Base-by-base conservation (phyloP, 2,329 filamentous ascomycete genomes). In the Chrysoporthe puriensis region DNA sequence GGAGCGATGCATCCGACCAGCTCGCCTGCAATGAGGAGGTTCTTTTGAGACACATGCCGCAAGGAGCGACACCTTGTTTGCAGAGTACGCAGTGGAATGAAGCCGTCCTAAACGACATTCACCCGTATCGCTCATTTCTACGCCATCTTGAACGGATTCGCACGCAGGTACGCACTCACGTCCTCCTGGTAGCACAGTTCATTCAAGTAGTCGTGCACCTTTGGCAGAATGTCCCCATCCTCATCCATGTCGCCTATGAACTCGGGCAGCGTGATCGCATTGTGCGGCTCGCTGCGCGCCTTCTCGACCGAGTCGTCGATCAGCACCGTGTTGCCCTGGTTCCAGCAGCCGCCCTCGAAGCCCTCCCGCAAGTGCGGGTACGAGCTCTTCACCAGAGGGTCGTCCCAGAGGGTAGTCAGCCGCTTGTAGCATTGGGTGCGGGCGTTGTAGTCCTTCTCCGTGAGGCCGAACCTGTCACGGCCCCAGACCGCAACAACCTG, bases 391-490 rank as follows among this genome's bases (percentile, higher is more conserved):
- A 89, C 77, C 3, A 66, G 60, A 0, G 77, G 76, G 71, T 88
- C 79, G 14, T 73, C 74, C 96, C 96, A 99, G 0, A 97, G 79
- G 62, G 79, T 82, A 0, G 87, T 83, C 3, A 99, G 84, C 48
- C 92, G 87, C 82, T 99, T 99, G 84, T 97, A 98, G 67, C 94
- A 93, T 77, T 96, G 92, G 0, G 95, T 89, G 67, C 92, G 91
- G 62, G 78, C 72, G 67, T 84, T 81, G 80, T 91, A 97, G 76
- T 97, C 90, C 3, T 76, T 70, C 0, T 72, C 52, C 0, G 85
- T 84, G 4, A 99, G 85, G 26, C 87, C 87, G 68, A 98, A 90
- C 36, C 85, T 86, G 74, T 97, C 90, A 42, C 96, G 88, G 6
- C 84, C 90, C 94, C 94, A 97, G 65, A 90, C 80, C 21, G 89